A percentile compares a stretch with the other conserved stretches of the same genome.
Conservation (phyloP, 495 filamentous ascomycete species). For the Podospora didyma region DNA sequence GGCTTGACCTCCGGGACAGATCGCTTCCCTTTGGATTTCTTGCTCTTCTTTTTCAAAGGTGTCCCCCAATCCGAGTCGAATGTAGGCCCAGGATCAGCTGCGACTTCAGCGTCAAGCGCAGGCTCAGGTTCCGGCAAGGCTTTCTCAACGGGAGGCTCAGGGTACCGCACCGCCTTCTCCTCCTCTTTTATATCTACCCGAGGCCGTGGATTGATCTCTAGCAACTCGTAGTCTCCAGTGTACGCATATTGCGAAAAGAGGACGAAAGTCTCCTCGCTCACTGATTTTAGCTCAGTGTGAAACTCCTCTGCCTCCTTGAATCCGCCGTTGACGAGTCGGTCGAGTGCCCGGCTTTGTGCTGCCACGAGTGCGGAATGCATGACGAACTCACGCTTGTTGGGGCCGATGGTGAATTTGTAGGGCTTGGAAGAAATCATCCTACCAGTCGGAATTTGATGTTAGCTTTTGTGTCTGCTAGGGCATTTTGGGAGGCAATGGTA, state of each 20-base stretch:
- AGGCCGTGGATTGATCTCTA: background rate
- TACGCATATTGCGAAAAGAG: constrained; percentile 7
- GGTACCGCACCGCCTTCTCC: background rate
- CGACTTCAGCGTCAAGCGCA: too few relatives aligned
- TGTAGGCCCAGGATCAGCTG: background rate
- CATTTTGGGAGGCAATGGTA: too few relatives aligned
- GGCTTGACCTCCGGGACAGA: background rate
- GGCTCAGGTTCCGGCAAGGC: background rate
- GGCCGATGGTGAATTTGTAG: constrained; percentile 6
- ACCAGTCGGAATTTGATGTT: too few relatives aligned
- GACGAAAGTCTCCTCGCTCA: constrained; percentile 7
- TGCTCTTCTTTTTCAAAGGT: constrained; percentile 1
- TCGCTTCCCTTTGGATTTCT: background rate
- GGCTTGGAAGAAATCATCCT: constrained; percentile 10
- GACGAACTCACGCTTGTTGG: background rate
- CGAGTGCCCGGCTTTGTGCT: background rate
- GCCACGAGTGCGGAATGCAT: constrained; percentile 7
- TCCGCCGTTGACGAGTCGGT: constrained; percentile 7
- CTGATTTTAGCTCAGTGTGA: constrained; percentile 1
- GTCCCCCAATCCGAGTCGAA: background rate
- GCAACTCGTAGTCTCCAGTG: constrained; percentile 11
- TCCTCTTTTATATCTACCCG: too few relatives aligned
- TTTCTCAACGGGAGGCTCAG: background rate
- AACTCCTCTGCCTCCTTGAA: constrained; percentile 12
- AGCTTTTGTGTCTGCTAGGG: too few relatives aligned